Percentiles rank a stretch among this genome's conserved stretches.
These are phyloP conservation scores for Phytomonas serpens DNA, from an alignment of 208 protist genomes.

Conservation along the genomic window DNA sequence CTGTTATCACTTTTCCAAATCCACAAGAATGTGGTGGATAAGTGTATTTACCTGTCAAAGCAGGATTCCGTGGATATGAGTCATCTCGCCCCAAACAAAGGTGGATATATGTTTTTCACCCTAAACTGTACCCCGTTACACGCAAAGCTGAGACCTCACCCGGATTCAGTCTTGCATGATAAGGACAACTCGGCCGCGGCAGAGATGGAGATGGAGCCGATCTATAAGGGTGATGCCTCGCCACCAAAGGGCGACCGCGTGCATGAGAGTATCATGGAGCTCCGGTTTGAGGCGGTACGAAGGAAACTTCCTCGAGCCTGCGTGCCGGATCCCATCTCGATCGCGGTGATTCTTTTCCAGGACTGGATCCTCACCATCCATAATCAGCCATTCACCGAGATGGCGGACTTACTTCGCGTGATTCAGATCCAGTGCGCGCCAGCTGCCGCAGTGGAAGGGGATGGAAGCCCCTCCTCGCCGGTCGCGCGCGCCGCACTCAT, in stretches of 20 bases:
- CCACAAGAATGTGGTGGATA: conserved; percentile 39
- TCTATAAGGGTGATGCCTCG: not conserved
- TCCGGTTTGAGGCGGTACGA: conserved; percentile 71
- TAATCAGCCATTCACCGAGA: conserved; percentile 77
- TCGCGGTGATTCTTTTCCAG: conserved; percentile 64
- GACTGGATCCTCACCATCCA: conserved; percentile 86
- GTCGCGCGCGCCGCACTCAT: conserved; percentile 16
- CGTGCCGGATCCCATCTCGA: conserved; percentile 39
- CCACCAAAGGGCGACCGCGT: not conserved
- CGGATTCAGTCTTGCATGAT: not conserved
- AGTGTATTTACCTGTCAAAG: conserved; percentile 52
- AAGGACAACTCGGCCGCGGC: not conserved
- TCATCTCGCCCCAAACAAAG: conserved; percentile 17
- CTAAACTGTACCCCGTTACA: conserved; percentile 61
- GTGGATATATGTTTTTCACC: conserved; percentile 65
- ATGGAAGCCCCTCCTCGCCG: conserved; percentile 11
- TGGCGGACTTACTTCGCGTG: conserved; percentile 75
- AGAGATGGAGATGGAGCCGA: not conserved
- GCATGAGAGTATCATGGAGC: conserved; percentile 54
- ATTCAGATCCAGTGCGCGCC: conserved; percentile 62
- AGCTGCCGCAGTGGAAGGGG: not conserved
- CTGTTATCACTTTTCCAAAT: conserved; percentile 63
- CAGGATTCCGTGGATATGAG: conserved; percentile 46
- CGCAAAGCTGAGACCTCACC: not conserved
- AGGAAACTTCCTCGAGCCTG: conserved; percentile 25